Base-by-base conservation (phyloP, 352 stramenopile species). In the Pythium rhizo-oryzae region DNA sequence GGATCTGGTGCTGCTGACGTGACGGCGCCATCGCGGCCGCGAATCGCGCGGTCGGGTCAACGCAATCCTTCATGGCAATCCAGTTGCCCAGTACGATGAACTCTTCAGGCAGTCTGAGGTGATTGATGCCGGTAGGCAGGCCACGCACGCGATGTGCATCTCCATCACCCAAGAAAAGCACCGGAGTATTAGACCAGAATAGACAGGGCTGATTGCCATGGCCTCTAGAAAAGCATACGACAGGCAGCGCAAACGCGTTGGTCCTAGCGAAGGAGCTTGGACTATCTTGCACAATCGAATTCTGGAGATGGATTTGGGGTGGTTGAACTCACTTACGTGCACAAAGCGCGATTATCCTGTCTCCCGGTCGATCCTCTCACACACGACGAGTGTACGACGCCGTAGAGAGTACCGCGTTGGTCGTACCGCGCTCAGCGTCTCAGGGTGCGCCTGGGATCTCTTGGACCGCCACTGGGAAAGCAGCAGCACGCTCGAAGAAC, bases 1-100 rank as follows among this genome's bases (percentile, higher is more conserved):
- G 30, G 43, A 60, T 62, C 43, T 63, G 35, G 25, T 49, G 41
- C 24, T 67, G 59, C 56, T 33, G 43, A 47, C 59, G 53, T 74
- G 57, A 79, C 30, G 62, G 8, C 23, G 28, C 28, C 28, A 23
- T 15, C 15, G 28, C 19, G 11, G 37, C 33, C n/a, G 16, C 33
- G 18, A 18, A 21, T 30, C 54, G 37, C n/a, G 43, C 25, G 13
- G 39, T 28, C 47, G 56, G 43, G 30, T 62, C 39, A 21, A 62
- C 39, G 21, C 13, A 16, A 23, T 62, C 39, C 16, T 62, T 51
- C 56, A 62, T 59, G 18, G 41, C 41, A 9, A 4, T 43, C 37
- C 15, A 43, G 13, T 43, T 1, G 37, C 15, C 37, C 37, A 43
- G 28, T 33, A 33, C 28, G 28, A 33, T 33, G 28, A 7, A 6